A percentile compares a stretch with the other conserved stretches of the same genome.
Conservation (phyloP, 2,329 filamentous ascomycete species). For the Metarhizium brunneum region DNA sequence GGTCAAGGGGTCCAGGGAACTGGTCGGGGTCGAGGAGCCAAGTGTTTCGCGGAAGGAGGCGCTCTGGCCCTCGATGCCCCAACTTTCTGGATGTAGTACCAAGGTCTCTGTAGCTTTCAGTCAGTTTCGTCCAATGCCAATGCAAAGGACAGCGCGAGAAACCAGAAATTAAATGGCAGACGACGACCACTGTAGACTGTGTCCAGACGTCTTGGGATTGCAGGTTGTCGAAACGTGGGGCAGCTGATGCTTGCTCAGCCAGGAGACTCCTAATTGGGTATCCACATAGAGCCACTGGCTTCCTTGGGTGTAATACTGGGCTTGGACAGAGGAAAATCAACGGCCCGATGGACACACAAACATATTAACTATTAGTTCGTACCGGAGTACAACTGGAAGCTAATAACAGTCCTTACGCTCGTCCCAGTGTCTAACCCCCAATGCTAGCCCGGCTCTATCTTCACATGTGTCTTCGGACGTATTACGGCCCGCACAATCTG, state of each 20-base stretch:
- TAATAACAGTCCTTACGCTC: neutral
- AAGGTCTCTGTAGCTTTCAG: neutral
- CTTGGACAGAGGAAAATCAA: neutral
- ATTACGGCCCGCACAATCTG: neutral
- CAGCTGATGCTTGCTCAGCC: neutral
- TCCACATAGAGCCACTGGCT: neutral
- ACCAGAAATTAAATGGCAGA: neutral
- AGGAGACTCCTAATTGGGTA: neutral
- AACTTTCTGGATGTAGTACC: neutral
- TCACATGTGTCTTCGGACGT: neutral
- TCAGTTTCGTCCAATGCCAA: neutral
- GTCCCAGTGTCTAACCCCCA: no score
- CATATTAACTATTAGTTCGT: neutral
- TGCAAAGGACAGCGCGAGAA: neutral
- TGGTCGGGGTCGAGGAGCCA: neutral
- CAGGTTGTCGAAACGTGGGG: neutral
- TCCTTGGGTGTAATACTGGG: neutral
- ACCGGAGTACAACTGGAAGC: neutral
- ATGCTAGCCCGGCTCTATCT: neutral
- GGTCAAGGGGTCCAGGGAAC: neutral
- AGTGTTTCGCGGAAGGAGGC: neutral
- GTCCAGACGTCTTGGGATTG: neutral
- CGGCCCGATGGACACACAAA: conserved; percentile 1
- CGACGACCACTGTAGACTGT: neutral
- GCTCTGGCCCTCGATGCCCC: neutral